These are phyloP conservation scores for Puccinia triticina DNA, from an alignment of 1,284 basidiomycete genomes.

Conservation along the genomic window DNA sequence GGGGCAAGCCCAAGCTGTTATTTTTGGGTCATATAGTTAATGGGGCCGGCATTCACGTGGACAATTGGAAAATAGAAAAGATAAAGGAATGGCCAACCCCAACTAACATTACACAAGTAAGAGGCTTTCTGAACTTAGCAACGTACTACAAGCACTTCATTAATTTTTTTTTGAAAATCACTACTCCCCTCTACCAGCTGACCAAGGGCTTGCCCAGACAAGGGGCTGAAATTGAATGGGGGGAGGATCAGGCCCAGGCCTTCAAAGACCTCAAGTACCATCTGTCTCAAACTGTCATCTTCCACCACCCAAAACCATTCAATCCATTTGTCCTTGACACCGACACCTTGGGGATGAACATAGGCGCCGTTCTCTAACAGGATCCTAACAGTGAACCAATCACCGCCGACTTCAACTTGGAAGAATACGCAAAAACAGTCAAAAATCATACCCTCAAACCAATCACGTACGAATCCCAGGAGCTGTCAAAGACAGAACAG, in stretches of 20 bases:
- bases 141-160: slow-evolving; percentile 39
- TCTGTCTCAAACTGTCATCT: not conserved
- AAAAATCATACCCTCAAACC: not conserved
- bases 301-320: slow-evolving; percentile 33
- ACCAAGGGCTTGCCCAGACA: not conserved
- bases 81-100: slow-evolving; percentile 4
- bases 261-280: not conserved
- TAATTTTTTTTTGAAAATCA: slow-evolving; percentile 23
- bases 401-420: not conserved
- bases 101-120: slow-evolving; percentile 26
- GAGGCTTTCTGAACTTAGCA: slow-evolving; percentile 25
- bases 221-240: slow-evolving; percentile 3
- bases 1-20: not conserved
- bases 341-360: slow-evolving; percentile 5
- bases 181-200: not conserved
- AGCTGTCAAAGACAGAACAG: slow-evolving; percentile 21
- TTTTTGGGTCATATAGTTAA: slow-evolving; percentile 13
- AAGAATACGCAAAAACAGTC: not conserved
- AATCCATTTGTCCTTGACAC: not conserved
- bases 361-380: slow-evolving; percentile 36
- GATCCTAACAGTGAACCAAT: not conserved
- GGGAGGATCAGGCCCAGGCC: not conserved
- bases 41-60: not conserved
- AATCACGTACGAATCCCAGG: slow-evolving; percentile 7
- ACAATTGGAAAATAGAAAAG: slow-evolving; percentile 11